Percentiles rank a stretch among this genome's conserved stretches.
These are phyloP conservation scores for Colletotrichum tanaceti DNA, from an alignment of 2,329 filamentous ascomycete genomes.

Conservation along the genomic window DNA sequence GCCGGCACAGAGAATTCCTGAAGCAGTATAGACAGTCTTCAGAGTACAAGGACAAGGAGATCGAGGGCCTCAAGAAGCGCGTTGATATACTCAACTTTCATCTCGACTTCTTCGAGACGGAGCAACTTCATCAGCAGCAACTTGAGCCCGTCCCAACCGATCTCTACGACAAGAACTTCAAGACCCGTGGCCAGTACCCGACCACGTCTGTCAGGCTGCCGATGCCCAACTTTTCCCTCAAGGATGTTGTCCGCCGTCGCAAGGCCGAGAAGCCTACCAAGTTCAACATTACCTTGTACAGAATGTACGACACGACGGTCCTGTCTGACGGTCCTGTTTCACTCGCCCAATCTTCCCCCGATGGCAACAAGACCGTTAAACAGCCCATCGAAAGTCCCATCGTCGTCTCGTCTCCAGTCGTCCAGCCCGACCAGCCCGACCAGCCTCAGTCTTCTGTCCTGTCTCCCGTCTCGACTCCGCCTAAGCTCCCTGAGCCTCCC, in stretches of 20 bases:
- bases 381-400: neutral
- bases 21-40: neutral
- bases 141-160: neutral
- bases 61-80: neutral
- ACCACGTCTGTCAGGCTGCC: neutral
- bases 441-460: neutral
- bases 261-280: neutral
- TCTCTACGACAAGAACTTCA: neutral
- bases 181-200: neutral
- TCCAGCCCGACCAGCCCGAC: neutral
- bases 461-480: neutral
- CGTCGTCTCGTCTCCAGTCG: no score
- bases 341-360: no score
- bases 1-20: neutral
- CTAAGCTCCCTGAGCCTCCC: neutral
- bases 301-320: neutral
- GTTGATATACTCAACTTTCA: neutral
- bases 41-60: neutral
- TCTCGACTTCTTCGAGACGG: neutral
- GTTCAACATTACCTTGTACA: neutral
- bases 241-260: neutral
- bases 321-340: neutral
- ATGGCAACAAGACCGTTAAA: neutral
- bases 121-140: neutral
- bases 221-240: neutral